These are phyloP conservation scores for Thermomyces lanuginosus DNA, from an alignment of 2,329 filamentous ascomycete species.

Conservation along the genomic window DNA sequence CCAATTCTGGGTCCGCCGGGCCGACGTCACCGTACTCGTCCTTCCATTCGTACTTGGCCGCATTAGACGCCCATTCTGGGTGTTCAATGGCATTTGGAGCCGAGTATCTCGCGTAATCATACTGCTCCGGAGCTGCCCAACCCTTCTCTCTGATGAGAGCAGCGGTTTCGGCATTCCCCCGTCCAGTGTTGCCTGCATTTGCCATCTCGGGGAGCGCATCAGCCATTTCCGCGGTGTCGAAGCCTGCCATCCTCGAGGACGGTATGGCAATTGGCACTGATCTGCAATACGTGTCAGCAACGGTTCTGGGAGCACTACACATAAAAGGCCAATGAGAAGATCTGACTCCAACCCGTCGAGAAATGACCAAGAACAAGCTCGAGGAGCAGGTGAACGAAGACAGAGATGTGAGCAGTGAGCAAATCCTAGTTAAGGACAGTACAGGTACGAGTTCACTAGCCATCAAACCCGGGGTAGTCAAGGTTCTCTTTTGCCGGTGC, in stretches of 20 bases:
- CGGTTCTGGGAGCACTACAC: too few relatives aligned
- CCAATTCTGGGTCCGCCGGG: slow-evolving; percentile 52
- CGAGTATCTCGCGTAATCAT: slow-evolving; percentile 21
- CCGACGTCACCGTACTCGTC: slow-evolving; percentile 78
- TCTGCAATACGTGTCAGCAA: too few relatives aligned
- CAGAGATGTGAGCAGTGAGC: too few relatives aligned
- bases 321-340: too few relatives aligned
- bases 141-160: slow-evolving; percentile 21
- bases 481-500: too few relatives aligned
- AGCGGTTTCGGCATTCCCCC: slow-evolving; percentile 14
- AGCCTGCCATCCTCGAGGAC: slow-evolving; percentile 11
- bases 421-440: too few relatives aligned
- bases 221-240: slow-evolving; percentile 10
- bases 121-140: slow-evolving; percentile 22
- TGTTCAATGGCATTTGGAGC: slow-evolving; percentile 9
- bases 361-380: too few relatives aligned
- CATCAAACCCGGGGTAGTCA: too few relatives aligned
- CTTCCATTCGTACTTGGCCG: slow-evolving; percentile 63
- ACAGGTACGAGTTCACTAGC: too few relatives aligned
- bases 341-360: too few relatives aligned
- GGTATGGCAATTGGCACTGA: too few relatives aligned
- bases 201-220: slow-evolving; percentile 11
- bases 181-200: slow-evolving; percentile 7
- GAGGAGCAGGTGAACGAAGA: too few relatives aligned
- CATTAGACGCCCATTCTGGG: slow-evolving; percentile 39